Evolutionary conservation across 805 yeast species (phyloP).

Genomic region (Pichia gijzeniarum): DNA sequence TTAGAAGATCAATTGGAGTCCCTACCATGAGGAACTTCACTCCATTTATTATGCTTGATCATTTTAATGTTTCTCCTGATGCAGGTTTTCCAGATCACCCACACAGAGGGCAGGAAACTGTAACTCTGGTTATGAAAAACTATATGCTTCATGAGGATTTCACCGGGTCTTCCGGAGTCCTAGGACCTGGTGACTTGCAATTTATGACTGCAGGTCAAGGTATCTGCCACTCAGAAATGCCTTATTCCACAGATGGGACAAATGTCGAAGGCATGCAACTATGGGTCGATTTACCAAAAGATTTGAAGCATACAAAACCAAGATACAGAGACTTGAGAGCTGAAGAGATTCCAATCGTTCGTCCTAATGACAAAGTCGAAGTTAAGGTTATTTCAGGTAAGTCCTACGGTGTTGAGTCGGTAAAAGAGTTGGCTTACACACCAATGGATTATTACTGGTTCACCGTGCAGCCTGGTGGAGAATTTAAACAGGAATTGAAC

Average conservation of each 20-base stretch:
- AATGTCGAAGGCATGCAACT: slow-evolving; percentile 64
- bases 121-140: slow-evolving; percentile 60
- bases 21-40: slow-evolving; percentile 63
- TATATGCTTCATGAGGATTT: slow-evolving; percentile 79
- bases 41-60: slow-evolving; percentile 79
- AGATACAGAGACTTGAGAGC: slow-evolving; percentile 71
- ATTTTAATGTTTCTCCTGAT: slow-evolving; percentile 58
- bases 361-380: slow-evolving; percentile 54
- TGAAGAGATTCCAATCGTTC: slow-evolving; percentile 64
- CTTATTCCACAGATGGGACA: slow-evolving; percentile 49
- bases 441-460: slow-evolving; percentile 72
- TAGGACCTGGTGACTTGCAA: slow-evolving; percentile 79
- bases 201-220: slow-evolving; percentile 94
- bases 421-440: slow-evolving; percentile 71
- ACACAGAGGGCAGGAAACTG: slow-evolving; percentile 79
- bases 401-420: slow-evolving; percentile 68
- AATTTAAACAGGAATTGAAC: slow-evolving; percentile 54
- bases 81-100: slow-evolving; percentile 84
- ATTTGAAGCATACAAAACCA: slow-evolving; percentile 58
- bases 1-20: slow-evolving; percentile 74
- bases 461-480: slow-evolving; percentile 58
- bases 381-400: slow-evolving; percentile 75
- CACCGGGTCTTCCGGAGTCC: slow-evolving; percentile 74
- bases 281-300: slow-evolving; percentile 79
- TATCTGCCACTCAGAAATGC: slow-evolving; percentile 82